A percentile compares a stretch with the other conserved stretches of the same genome.
phyloP scores from a whole-genome alignment of 257 asterid genomes.

The Solanum okadae region DNA sequence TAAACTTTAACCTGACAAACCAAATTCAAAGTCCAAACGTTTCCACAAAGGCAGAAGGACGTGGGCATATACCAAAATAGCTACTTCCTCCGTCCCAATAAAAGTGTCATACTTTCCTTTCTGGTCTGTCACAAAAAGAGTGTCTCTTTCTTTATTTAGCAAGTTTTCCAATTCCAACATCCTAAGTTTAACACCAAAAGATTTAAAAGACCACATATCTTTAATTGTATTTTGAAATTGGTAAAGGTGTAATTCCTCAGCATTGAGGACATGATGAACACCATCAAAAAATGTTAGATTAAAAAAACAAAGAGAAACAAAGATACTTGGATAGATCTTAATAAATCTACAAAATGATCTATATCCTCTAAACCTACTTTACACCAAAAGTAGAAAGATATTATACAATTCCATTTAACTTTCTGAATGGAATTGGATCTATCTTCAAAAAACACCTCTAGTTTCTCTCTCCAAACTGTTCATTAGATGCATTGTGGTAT shows the following conservation, averaged over 20 bases:
- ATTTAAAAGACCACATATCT: neutral
- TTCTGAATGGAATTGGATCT: neutral
- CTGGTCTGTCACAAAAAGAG: neutral
- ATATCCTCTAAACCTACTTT: neutral
- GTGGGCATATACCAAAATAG: neutral
- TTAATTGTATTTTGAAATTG: neutral
- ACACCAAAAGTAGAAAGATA: neutral
- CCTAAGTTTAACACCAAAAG: neutral
- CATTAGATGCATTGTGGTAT: neutral
- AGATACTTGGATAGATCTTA: neutral
- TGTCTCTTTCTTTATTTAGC: neutral
- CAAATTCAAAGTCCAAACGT: neutral
- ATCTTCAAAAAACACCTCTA: neutral
- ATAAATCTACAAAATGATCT: neutral
- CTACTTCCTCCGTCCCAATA: neutral
- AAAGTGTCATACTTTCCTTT: neutral
- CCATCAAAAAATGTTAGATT: neutral
- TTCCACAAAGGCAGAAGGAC: neutral
- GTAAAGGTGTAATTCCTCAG: neutral
- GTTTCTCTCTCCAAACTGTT: neutral
- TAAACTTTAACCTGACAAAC: neutral
- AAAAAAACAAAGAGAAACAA: neutral
- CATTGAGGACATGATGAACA: neutral
- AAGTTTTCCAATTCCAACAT: neutral
- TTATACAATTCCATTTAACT: neutral